Evolutionary conservation across 192 early-diverging fungal genomes (phyloP), one percentile per base, ranked within the genome.

Genomic region (Coemansia sp.): DNA sequence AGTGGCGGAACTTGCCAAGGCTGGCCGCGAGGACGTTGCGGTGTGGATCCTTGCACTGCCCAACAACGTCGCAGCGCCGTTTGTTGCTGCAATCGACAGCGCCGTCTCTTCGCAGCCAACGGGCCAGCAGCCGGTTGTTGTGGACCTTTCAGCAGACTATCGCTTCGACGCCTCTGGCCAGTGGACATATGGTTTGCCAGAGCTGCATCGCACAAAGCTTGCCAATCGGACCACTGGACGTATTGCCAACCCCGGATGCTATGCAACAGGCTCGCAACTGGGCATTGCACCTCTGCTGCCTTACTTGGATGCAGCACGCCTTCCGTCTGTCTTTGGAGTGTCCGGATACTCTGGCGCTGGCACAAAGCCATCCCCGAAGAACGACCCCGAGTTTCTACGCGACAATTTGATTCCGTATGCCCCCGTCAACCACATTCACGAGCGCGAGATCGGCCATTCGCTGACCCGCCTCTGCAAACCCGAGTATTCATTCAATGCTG

Each of bases 261-360:
- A 99, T 76, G 97, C 97, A 5, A 99, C 97, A 2, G 97, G 95
- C 19, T 89, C 93, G 41, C 97, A 99, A 80, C 74, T 98, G 65
- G 86, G 91, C 0, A 76, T 97, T 60, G 89, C 87, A 8, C 97
- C 97, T 14, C 81, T 99, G 51, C 71, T 94, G 48, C 85, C 86
- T 8, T 87, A 80, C 60, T 53, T 93, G 52, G 84, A 77, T 25
- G 16, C 69, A 0, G 44, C 69, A 3, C 69, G 78, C 10, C 73
- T 83, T 27, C 93, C 92, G 22, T 89, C 93, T 24, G 85, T 97
- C 25, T 95, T 97, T 87, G 94, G 93, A 55, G 93, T 98, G 4
- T 95, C 93, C 34, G 97, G 97, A 18, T 99, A 99, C 85, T 93
- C 91, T 67, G 97, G 97, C n/a, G 97, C 97, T 10, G 97, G 97